A percentile compares a stretch with the other conserved stretches of the same genome.
Conservation (phyloP, 768 basidiomycete species). For the Grammothele lineata region DNA sequence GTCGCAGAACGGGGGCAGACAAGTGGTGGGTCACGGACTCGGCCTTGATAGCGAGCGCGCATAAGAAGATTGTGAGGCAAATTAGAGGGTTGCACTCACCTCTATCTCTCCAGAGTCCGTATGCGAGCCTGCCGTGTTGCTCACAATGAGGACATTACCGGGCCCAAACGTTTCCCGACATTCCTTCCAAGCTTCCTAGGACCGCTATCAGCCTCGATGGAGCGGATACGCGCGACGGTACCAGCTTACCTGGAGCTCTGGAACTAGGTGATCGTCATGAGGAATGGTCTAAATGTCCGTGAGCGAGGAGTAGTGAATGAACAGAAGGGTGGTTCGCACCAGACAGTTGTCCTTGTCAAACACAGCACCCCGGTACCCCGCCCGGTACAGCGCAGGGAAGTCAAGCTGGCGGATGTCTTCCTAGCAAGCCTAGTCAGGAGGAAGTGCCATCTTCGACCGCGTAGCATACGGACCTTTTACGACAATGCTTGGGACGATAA, state of each 20-base stretch:
- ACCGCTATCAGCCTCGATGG: not conserved
- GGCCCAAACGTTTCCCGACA: slow-evolving; percentile 72
- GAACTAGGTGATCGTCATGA: slow-evolving; percentile 67
- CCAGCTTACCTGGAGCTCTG: slow-evolving; percentile 61
- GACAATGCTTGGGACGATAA: slow-evolving; percentile 59
- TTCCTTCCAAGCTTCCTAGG: slow-evolving; percentile 69
- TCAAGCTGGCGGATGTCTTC: slow-evolving; percentile 85
- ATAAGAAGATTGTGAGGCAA: not conserved
- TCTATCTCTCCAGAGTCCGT: slow-evolving; percentile 76
- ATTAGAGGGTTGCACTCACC: slow-evolving; percentile 34
- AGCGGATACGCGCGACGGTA: not conserved
- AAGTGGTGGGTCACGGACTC: slow-evolving; percentile 81
- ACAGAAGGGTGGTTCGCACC: slow-evolving; percentile 37
- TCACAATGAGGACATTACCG: slow-evolving; percentile 82
- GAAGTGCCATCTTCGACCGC: not conserved
- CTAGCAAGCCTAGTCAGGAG: slow-evolving; percentile 16
- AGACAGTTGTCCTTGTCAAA: slow-evolving; percentile 99
- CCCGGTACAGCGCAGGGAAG: slow-evolving; percentile 62
- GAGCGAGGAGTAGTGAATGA: not conserved
- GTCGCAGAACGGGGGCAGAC: slow-evolving; percentile 77
- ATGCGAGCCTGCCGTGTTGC: slow-evolving; percentile 88
- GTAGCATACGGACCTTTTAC: slow-evolving; percentile 53
- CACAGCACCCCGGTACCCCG: slow-evolving; percentile 85
- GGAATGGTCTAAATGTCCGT: slow-evolving; percentile 66
- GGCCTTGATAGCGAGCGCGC: slow-evolving; percentile 45